Percentiles rank a stretch among this genome's conserved stretches.
Conservation (phyloP, 495 filamentous ascomycete genomes). For the Baudoinia panamericana region DNA sequence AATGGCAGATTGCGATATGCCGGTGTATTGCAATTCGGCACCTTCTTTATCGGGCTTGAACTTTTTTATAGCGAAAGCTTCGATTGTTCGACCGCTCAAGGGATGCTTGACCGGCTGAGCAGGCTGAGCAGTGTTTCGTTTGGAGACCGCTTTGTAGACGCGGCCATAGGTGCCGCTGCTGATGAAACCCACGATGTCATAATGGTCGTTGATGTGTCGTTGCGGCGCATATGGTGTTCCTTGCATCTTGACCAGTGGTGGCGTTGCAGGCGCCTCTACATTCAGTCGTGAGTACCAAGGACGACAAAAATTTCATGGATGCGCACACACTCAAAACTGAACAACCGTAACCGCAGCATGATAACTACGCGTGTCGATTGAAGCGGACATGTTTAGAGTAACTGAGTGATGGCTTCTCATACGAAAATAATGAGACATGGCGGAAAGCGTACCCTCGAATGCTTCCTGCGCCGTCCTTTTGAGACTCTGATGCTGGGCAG, state of each 20-base stretch:
- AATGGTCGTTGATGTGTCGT: constrained; percentile 63
- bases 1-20: constrained; percentile 92
- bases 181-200: constrained; percentile 95
- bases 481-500: constrained; percentile 38
- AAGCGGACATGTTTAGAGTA: background rate
- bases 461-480: constrained; percentile 64
- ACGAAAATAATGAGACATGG: background rate
- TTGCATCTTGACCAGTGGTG: constrained; percentile 19
- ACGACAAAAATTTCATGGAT: too few relatives aligned
- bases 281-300: too few relatives aligned
- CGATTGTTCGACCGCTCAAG: constrained; percentile 7
- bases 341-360: too few relatives aligned
- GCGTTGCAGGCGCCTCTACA: constrained; percentile 18
- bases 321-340: too few relatives aligned
- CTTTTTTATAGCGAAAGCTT: constrained; percentile 31
- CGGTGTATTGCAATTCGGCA: constrained; percentile 79
- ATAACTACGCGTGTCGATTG: too few relatives aligned
- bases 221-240: constrained; percentile 13
- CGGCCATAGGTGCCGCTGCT: constrained; percentile 97
- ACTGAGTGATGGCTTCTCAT: background rate
- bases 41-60: constrained; percentile 99
- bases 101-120: constrained; percentile 9
- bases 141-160: constrained; percentile 87
- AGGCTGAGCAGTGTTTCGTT: constrained; percentile 31
- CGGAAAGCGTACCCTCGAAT: constrained; percentile 54